These are phyloP conservation scores for Metschnikowia santaceciliae DNA, from an alignment of 805 yeast species.

Conservation along the genomic window DNA sequence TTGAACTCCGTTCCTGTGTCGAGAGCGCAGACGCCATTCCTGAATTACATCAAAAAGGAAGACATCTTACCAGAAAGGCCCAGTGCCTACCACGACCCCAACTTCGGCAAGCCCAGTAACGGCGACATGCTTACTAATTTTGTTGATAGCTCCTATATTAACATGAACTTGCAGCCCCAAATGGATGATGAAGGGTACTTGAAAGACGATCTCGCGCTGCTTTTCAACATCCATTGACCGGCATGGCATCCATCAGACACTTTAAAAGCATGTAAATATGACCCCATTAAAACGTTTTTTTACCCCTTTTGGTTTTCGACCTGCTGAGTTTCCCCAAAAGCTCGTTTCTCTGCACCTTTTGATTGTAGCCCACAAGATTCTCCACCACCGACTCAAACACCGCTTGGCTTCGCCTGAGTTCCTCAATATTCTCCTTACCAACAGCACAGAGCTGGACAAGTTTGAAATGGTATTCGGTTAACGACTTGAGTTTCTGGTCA, in stretches of 20 bases:
- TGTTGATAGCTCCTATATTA: slow-evolving; percentile 38
- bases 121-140: slow-evolving; percentile 30
- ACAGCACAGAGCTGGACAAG: slow-evolving; percentile 32
- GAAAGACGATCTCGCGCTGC: slow-evolving; percentile 17
- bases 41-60: slow-evolving; percentile 4
- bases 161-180: slow-evolving; percentile 37
- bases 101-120: slow-evolving; percentile 8
- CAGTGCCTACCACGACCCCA: slow-evolving; percentile 3
- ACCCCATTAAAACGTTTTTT: slow-evolving; percentile 10
- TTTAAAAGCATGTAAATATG: neutral
- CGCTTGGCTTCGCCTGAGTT: slow-evolving; percentile 58
- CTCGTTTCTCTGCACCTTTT: slow-evolving; percentile 59
- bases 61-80: slow-evolving; percentile 6
- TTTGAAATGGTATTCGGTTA: slow-evolving; percentile 23
- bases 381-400: slow-evolving; percentile 86
- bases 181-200: slow-evolving; percentile 16
- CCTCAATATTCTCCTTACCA: slow-evolving; percentile 51
- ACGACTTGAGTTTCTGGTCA: slow-evolving; percentile 33
- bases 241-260: neutral
- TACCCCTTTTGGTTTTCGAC: slow-evolving; percentile 21
- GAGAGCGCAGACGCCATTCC: slow-evolving; percentile 33
- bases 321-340: slow-evolving; percentile 31
- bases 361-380: slow-evolving; percentile 86
- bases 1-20: slow-evolving; percentile 35
- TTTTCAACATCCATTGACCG: slow-evolving; percentile 8